Evolutionary conservation across 2,329 filamentous ascomycete species (phyloP).

Genomic region (Diplodia corticola): DNA sequence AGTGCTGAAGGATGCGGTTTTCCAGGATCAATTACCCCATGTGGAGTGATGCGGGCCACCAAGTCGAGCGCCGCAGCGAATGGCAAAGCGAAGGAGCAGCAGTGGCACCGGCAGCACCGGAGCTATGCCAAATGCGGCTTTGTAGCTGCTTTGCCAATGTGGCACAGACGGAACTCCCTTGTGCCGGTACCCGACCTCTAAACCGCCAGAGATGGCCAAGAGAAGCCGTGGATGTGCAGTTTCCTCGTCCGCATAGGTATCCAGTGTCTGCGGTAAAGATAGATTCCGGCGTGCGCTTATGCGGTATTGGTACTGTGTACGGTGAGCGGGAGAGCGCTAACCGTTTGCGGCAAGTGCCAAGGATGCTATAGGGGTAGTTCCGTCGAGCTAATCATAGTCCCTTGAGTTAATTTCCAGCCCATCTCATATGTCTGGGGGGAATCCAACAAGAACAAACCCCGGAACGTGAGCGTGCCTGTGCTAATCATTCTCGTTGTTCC

Average conservation of each 20-base stretch:
- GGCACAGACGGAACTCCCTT: background rate
- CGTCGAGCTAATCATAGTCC: background rate
- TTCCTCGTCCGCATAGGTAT: no score
- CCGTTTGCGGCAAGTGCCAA: background rate
- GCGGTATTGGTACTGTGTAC: no score
- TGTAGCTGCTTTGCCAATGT: background rate
- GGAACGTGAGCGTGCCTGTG: no score
- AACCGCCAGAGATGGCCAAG: no score
- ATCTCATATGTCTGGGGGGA: background rate
- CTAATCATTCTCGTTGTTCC: no score
- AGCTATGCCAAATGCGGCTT: background rate
- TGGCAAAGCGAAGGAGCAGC: background rate
- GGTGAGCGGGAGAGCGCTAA: background rate
- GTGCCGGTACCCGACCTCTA: background rate
- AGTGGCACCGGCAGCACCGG: background rate
- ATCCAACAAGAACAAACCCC: background rate
- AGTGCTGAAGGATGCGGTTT: background rate
- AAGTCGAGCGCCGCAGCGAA: background rate
- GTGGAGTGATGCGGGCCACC: background rate
- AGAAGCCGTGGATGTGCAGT: background rate
- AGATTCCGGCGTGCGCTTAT: background rate
- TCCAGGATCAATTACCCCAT: background rate
- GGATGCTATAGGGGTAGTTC: background rate
- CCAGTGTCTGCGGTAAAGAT: background rate
- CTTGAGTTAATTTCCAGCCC: no score